Conservation (phyloP, 768 basidiomycete genomes). For the Punctularia strigosozonata region DNA sequence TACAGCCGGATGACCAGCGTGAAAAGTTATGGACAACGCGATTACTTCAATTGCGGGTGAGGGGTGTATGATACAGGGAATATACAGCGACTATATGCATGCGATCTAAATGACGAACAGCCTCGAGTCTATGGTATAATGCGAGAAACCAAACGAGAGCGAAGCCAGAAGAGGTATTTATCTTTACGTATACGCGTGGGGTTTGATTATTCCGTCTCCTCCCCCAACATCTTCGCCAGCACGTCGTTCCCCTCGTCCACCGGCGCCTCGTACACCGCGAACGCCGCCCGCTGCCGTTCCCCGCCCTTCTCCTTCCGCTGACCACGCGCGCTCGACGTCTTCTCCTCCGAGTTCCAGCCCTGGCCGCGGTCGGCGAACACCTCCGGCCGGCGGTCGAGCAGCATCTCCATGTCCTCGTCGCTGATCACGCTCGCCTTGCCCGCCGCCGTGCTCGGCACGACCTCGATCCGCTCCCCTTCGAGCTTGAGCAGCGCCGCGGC, state of each 20-base stretch:
- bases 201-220: constrained; percentile 16
- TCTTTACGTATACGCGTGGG: too few relatives aligned
- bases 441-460: constrained; percentile 63
- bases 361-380: constrained; percentile 61
- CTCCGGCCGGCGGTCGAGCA: constrained; percentile 69
- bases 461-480: constrained; percentile 83
- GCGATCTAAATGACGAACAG: too few relatives aligned
- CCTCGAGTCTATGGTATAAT: too few relatives aligned
- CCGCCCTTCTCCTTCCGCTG: constrained; percentile 10
- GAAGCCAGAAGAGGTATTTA: not conserved
- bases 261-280: constrained; percentile 69
- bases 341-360: constrained; percentile 51
- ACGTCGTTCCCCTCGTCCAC: constrained; percentile 53
- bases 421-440: constrained; percentile 66
- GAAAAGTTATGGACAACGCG: too few relatives aligned
- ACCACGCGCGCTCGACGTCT: constrained; percentile 12
- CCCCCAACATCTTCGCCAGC: constrained; percentile 58
- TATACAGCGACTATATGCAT: too few relatives aligned
- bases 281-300: constrained; percentile 30
- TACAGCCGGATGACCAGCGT: too few relatives aligned
- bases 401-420: constrained; percentile 66
- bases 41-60: too few relatives aligned
- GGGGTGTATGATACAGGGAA: too few relatives aligned
- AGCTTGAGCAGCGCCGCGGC: constrained; percentile 60
- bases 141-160: not conserved